Conservation (phyloP, 2,329 filamentous ascomycete genomes). For the Aspergillus sp. region DNA sequence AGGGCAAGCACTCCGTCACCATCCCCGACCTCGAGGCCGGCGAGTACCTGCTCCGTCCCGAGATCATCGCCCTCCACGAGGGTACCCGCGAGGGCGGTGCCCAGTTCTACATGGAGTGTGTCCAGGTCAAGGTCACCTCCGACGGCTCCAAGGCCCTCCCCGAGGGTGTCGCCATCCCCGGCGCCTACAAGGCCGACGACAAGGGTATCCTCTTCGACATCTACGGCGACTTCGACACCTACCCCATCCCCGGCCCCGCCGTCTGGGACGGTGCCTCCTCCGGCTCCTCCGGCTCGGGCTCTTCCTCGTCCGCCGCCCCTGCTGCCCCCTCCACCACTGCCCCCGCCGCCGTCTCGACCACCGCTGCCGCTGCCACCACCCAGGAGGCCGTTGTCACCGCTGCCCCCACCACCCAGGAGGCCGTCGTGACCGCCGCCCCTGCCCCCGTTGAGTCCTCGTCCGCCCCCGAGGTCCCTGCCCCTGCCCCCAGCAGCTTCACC, state of each 20-base stretch:
- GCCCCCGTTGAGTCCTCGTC: not conserved
- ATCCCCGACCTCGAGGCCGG: slow-evolving; percentile 22
- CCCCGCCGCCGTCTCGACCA: slow-evolving; percentile 1
- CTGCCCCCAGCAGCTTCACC: not conserved
- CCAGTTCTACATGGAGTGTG: slow-evolving; percentile 26
- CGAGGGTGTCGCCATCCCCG: slow-evolving; percentile 20
- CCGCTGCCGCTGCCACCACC: slow-evolving; percentile 2
- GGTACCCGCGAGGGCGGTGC: slow-evolving; percentile 17
- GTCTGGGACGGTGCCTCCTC: slow-evolving; percentile 21
- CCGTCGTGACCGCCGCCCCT: slow-evolving; percentile 5
- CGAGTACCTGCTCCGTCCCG: slow-evolving; percentile 23
- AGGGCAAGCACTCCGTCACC: slow-evolving; percentile 23
- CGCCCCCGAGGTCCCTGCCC: not conserved
- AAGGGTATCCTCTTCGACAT: slow-evolving; percentile 20
- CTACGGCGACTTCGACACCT: slow-evolving; percentile 18
- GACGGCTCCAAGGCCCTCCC: slow-evolving; percentile 18
- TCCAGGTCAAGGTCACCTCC: slow-evolving; percentile 23
- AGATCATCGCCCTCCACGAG: slow-evolving; percentile 25
- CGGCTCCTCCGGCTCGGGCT: slow-evolving; percentile 7
- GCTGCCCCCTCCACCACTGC: slow-evolving; percentile 2
- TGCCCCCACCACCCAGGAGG: slow-evolving; percentile 4
- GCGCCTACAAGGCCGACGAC: slow-evolving; percentile 17
- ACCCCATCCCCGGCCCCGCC: slow-evolving; percentile 22
- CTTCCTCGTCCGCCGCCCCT: not conserved
- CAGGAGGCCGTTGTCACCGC: not conserved